Percentiles rank a stretch among this genome's conserved stretches.
These are phyloP conservation scores for Magnusiomyces tetraspermus DNA, from an alignment of 1,139 yeast species.

Conservation along the genomic window DNA sequence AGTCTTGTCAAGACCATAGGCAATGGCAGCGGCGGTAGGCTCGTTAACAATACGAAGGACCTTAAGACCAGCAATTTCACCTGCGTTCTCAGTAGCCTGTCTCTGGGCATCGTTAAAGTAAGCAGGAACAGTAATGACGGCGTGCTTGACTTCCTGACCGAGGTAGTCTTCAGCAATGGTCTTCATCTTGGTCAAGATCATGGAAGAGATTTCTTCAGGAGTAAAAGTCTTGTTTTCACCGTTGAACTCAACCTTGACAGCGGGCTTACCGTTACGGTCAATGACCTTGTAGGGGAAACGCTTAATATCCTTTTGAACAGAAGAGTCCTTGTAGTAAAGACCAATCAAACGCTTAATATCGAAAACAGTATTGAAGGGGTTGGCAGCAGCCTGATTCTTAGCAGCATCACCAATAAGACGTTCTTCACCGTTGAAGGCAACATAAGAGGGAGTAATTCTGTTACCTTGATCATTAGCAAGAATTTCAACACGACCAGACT, in stretches of 20 bases:
- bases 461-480: conserved; percentile 92
- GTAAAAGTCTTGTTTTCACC: conserved; percentile 66
- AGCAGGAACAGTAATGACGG: conserved; percentile 95
- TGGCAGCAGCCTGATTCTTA: conserved; percentile 82
- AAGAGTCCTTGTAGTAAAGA: conserved; percentile 61
- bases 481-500: conserved; percentile 83
- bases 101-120: conserved; percentile 97
- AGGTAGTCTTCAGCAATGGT: conserved; percentile 86
- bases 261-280: conserved; percentile 69
- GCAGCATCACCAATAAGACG: too few species aligned
- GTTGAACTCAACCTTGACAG: too few species aligned
- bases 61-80: conserved; percentile 90
- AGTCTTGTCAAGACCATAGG: conserved; percentile 88
- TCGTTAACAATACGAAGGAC: conserved; percentile 93
- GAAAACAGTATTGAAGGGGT: conserved; percentile 69
- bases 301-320: conserved; percentile 74
- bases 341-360: conserved; percentile 86
- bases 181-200: conserved; percentile 89
- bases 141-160: conserved; percentile 83
- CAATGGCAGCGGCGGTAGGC: conserved; percentile 98
- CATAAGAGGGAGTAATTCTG: too few species aligned
- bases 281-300: conserved; percentile 66
- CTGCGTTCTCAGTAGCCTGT: conserved; percentile 98
- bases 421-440: too few species aligned
- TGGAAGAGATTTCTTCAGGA: conserved; percentile 86